These are phyloP conservation scores for Cinchona pubescens DNA, from an alignment of 257 asterid species.

Conservation along the genomic window DNA sequence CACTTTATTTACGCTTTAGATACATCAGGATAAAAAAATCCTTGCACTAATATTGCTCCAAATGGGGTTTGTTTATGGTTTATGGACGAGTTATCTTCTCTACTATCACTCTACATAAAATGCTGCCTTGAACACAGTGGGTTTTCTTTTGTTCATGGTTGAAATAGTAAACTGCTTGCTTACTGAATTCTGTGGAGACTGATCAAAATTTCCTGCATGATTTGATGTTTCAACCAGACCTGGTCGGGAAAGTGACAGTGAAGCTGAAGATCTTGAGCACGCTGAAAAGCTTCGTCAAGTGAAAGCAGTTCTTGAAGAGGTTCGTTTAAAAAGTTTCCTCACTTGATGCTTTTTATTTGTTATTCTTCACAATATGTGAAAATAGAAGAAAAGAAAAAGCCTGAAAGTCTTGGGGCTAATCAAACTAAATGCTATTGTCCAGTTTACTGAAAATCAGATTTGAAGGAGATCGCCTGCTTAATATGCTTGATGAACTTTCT, in stretches of 20 bases:
- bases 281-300: slow-evolving; percentile 99
- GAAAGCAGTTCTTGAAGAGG: slow-evolving; percentile 99
- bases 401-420: not conserved
- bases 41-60: not conserved
- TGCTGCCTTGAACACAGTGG: not conserved
- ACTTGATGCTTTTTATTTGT: not conserved
- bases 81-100: not conserved
- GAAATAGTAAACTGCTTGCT: not conserved
- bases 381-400: not conserved
- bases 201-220: slow-evolving; percentile 24
- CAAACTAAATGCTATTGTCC: no score
- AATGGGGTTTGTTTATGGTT: not conserved
- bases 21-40: not conserved
- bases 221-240: slow-evolving; percentile 46
- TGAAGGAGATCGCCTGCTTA: not conserved
- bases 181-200: slow-evolving; percentile 19
- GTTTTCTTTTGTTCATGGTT: not conserved
- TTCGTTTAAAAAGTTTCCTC: slow-evolving; percentile 27
- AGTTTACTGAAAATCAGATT: no score
- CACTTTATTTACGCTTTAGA: not conserved
- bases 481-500: not conserved
- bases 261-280: slow-evolving; percentile 93
- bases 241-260: slow-evolving; percentile 93
- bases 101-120: no score
- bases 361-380: not conserved